These are phyloP conservation scores for Ilyonectria destructans DNA, from an alignment of 2,329 filamentous ascomycete species.

Conservation along the genomic window DNA sequence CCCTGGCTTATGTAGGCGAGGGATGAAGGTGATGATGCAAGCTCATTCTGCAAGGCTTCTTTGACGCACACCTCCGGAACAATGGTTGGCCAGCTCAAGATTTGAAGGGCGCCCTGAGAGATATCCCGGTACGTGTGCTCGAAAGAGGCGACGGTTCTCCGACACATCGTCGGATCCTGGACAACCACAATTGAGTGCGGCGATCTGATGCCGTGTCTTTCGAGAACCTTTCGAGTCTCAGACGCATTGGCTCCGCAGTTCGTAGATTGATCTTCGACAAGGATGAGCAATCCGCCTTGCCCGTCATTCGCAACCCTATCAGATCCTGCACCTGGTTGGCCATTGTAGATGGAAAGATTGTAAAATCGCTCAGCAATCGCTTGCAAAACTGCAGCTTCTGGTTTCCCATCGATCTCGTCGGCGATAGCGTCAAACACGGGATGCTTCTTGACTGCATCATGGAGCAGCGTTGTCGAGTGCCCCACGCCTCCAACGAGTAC, in stretches of 20 bases:
- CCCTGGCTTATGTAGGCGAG: conserved; percentile 22
- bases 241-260: conserved; percentile 44
- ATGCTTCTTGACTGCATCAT: conserved; percentile 40
- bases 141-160: conserved; percentile 41
- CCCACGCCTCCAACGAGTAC: conserved; percentile 44
- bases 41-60: neutral
- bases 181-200: conserved; percentile 41
- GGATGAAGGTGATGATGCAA: conserved; percentile 6
- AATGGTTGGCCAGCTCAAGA: conserved; percentile 43
- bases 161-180: conserved; percentile 44
- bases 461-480: conserved; percentile 40
- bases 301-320: neutral
- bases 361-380: conserved; percentile 39
- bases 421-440: conserved; percentile 32
- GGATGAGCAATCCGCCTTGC: conserved; percentile 15
- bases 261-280: conserved; percentile 43
- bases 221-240: conserved; percentile 38
- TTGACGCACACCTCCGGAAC: conserved; percentile 27
- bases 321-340: neutral
- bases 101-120: neutral
- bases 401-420: conserved; percentile 19
- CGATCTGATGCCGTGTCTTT: conserved; percentile 34
- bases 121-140: conserved; percentile 34
- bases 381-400: conserved; percentile 40
- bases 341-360: conserved; percentile 6